Conservation (phyloP, 2,329 filamentous ascomycete species). For the Penicillium sp. region DNA sequence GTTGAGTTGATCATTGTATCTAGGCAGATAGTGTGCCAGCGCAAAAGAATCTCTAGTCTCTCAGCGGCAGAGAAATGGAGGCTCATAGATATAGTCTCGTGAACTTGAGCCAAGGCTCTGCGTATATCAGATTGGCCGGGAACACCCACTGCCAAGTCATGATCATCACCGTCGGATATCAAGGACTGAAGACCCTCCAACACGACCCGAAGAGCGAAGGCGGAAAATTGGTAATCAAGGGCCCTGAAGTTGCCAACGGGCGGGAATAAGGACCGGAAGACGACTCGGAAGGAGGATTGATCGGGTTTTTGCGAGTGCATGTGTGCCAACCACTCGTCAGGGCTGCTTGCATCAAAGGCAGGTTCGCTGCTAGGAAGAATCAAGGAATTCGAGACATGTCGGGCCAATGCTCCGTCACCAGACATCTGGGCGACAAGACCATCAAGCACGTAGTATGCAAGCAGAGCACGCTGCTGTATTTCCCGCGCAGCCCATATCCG, state of each 20-base stretch:
- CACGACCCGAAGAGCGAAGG: conserved; percentile 44
- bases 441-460: conserved; percentile 48
- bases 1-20: conserved; percentile 45
- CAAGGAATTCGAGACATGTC: conserved; percentile 45
- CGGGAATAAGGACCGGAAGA: conserved; percentile 44
- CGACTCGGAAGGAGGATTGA: conserved; percentile 40
- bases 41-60: conserved; percentile 42
- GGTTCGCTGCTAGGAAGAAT: conserved; percentile 42
- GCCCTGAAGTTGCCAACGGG: conserved; percentile 29
- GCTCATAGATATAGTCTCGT: conserved; percentile 40
- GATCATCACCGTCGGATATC: conserved; percentile 41
- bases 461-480: conserved; percentile 45
- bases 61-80: conserved; percentile 39
- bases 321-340: conserved; percentile 43
- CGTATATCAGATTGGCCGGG: conserved; percentile 42
- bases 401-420: conserved; percentile 43
- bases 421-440: conserved; percentile 47
- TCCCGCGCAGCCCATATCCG: conserved; percentile 45
- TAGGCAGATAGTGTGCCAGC: conserved; percentile 49
- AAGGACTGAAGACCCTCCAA: conserved; percentile 48
- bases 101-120: conserved; percentile 40
- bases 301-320: conserved; percentile 33
- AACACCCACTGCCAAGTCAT: conserved; percentile 41
- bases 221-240: conserved; percentile 37
- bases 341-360: conserved; percentile 41